phyloP scores from a whole-genome alignment of 176 grass and related monocot species.

The Dactylis glomerata region DNA sequence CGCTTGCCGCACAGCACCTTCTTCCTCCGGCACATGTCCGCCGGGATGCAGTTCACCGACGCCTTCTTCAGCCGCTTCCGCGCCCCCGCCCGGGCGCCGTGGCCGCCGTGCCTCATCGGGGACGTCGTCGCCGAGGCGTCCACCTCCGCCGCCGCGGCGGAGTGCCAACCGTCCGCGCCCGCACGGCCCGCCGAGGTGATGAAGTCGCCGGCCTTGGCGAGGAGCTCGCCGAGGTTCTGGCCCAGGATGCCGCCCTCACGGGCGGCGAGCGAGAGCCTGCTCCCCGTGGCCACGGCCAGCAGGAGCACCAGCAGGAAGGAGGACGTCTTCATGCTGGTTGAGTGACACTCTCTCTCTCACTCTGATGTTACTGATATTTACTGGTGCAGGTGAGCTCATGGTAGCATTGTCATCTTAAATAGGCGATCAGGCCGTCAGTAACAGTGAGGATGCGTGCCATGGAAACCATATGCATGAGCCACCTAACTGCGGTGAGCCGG shows the following conservation, averaged over 20 bases:
- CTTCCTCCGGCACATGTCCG: conserved; percentile 55
- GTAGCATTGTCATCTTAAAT: conserved; percentile 46
- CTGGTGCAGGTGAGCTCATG: conserved; percentile 18
- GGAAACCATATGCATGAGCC: conserved; percentile 44
- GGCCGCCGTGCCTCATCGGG: conserved; percentile 10
- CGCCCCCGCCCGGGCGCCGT: neutral
- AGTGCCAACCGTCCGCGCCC: conserved; percentile 9
- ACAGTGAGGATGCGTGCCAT: neutral
- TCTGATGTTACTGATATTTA: neutral
- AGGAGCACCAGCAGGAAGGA: conserved; percentile 45
- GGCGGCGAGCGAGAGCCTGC: conserved; percentile 22
- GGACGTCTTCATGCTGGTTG: conserved; percentile 45
- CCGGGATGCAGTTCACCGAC: conserved; percentile 47
- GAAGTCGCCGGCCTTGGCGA: conserved; percentile 41
- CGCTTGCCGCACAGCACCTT: conserved; percentile 72
- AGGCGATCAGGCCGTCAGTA: neutral
- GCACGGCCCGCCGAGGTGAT: conserved; percentile 29
- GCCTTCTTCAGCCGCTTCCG: conserved; percentile 23
- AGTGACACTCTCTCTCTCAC: neutral
- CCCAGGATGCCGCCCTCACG: conserved; percentile 30
- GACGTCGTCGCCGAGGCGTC: neutral
- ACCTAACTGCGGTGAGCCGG: conserved; percentile 51
- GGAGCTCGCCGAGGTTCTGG: conserved; percentile 26
- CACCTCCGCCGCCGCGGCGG: neutral
- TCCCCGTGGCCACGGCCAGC: conserved; percentile 42